Base-by-base conservation (phyloP, 2,329 filamentous ascomycete species). In the Orbilia quercus region DNA sequence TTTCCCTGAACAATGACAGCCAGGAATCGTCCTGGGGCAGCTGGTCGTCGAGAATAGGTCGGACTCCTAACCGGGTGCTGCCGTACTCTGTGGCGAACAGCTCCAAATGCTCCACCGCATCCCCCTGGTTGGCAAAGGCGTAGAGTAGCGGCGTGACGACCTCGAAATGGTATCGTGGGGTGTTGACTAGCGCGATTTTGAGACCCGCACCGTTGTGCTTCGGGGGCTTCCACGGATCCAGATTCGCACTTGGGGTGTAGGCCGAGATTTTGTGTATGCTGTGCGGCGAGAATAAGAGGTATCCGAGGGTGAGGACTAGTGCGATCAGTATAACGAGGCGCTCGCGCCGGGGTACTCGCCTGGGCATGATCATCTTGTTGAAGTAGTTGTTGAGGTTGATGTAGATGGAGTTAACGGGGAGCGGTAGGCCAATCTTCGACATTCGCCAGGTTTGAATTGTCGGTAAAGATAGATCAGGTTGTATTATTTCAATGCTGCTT, bases 81-180 rank as follows among this genome's bases (percentile, higher is more conserved):
- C 70, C 70, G 28, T 74, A 58, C 16, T 74, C 70, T 12, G 70
- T 74, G 5, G 64, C 70, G 50, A 74, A 74, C 9, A 74, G 40
- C 45, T 74, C 70, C 16, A 74, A 51, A 44, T 69, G 62, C 57
- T 67, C 64, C 2, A 74, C 57, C 1, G 57, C 50, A 31, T 66
- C 69, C 23, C 63, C 63, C 38, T 74, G 70, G 45, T 74, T 67
- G 2, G 70, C 62, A 23, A 74, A 69, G 2, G 64, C 70, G 25
- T 74, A 64, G 9, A 74, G 47, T 12, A 74, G 28, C 16, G 70
- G 70, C 12, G 55, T 67, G 31, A 74, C 70, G 45, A 74, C 70
- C 34, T 74, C 70, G 51, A 74, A 74, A 60, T 74, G 70, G 31
- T 74, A 74, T 3, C 70, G 55, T 7, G 70, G 70, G 9, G 70